Evolutionary conservation across 768 basidiomycete genomes (phyloP).

Genomic region (Leucocoprinus sp.): DNA sequence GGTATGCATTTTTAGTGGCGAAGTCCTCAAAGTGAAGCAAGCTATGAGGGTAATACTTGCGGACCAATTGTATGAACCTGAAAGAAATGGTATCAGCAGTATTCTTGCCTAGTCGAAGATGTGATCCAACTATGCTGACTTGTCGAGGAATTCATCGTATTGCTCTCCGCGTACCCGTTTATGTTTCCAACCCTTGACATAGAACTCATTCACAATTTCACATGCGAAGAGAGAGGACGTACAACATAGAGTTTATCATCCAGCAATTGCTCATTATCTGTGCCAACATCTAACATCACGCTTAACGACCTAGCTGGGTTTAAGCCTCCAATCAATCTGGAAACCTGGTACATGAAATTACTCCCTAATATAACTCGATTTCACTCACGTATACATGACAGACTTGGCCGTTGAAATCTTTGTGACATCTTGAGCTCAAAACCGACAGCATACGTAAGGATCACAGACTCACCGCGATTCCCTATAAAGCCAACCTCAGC

Average conservation of each 20-base stretch:
- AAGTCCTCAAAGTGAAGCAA: slow-evolving; percentile 85
- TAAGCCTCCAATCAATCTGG: slow-evolving; percentile 56
- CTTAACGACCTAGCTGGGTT: slow-evolving; percentile 50
- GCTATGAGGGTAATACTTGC: slow-evolving; percentile 57
- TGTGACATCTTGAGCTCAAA: too few species aligned
- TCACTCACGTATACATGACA: slow-evolving; percentile 61
- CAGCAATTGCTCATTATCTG: slow-evolving; percentile 56
- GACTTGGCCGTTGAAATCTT: slow-evolving; percentile 76
- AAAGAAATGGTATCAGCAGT: neutral
- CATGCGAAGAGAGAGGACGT: slow-evolving; percentile 17
- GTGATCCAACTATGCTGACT: slow-evolving; percentile 32
- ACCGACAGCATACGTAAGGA: too few species aligned
- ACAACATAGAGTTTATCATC: slow-evolving; percentile 62
- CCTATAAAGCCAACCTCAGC: slow-evolving; percentile 18
- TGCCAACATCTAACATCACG: slow-evolving; percentile 70
- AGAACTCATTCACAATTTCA: neutral
- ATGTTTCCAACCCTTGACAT: slow-evolving; percentile 62
- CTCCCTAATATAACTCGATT: neutral
- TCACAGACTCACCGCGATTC: slow-evolving; percentile 48
- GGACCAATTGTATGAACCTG: slow-evolving; percentile 70
- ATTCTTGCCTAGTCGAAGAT: neutral
- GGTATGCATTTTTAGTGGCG: slow-evolving; percentile 68
- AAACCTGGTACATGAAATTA: neutral
- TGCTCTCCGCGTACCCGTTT: slow-evolving; percentile 60
- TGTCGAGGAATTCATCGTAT: slow-evolving; percentile 75